Evolutionary conservation across 2,329 filamentous ascomycete genomes (phyloP).

Genomic region (Harringtonia aguacate): DNA sequence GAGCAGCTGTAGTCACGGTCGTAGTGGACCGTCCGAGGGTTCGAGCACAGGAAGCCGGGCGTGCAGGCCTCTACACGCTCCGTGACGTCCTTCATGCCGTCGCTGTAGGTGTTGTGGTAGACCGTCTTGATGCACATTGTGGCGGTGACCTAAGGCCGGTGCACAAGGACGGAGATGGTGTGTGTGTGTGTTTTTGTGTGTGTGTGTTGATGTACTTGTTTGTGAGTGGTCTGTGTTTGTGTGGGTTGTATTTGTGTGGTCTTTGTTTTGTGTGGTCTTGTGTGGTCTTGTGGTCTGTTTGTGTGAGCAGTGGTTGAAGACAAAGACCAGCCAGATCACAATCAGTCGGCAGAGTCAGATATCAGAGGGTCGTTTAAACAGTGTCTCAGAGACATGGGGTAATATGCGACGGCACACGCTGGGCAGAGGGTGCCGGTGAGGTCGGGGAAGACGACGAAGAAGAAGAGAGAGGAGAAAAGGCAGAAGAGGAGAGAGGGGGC

Average conservation of each 20-base stretch:
- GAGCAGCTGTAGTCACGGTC: conserved; percentile 6
- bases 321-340: too few relatives aligned
- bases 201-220: not conserved
- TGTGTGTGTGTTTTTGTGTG: conserved; percentile 2
- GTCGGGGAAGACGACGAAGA: not conserved
- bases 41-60: conserved; percentile 17
- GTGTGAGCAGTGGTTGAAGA: conserved; percentile 13
- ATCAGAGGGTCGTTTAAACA: conserved; percentile 17
- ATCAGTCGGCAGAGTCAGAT: conserved; percentile 25
- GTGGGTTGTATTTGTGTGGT: too few relatives aligned
- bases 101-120: conserved; percentile 22
- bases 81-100: conserved; percentile 19
- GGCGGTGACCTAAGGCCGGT: conserved; percentile 7
- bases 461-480: not conserved
- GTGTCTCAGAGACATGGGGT: conserved; percentile 21
- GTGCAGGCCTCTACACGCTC: conserved; percentile 20
- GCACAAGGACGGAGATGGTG: not conserved
- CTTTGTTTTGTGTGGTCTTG: too few relatives aligned
- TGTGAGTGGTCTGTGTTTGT: too few relatives aligned
- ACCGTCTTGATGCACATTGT: conserved; percentile 23
- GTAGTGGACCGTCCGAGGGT: conserved; percentile 13
- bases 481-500: not conserved
- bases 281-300: conserved; percentile 5
- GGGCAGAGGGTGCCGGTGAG: not conserved
- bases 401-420: conserved; percentile 5